phyloP scores from a whole-genome alignment of 2,329 filamentous ascomycete genomes.

The Dactylellina haptotyla region DNA sequence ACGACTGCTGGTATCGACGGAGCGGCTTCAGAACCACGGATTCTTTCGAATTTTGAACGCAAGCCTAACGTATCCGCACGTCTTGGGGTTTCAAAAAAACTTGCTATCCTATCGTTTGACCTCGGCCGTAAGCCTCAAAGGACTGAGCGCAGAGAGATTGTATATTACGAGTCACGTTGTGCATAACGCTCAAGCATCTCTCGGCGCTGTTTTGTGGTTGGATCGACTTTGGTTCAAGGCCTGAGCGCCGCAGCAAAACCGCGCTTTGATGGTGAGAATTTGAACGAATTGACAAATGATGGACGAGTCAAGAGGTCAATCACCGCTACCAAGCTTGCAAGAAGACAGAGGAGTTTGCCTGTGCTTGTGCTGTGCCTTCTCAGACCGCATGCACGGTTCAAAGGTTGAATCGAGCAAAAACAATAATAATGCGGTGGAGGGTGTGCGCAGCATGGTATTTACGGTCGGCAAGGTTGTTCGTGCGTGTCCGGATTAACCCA shows the following conservation, averaged over 20 bases:
- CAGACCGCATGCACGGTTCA: conserved; percentile 11
- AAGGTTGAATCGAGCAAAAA: conserved; percentile 18
- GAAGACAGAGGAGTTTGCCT: not conserved
- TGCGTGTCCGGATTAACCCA: conserved; percentile 44
- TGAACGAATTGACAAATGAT: conserved; percentile 5
- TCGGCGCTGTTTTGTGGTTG: conserved; percentile 26
- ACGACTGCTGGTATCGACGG: conserved; percentile 12
- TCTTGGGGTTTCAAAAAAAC: not conserved
- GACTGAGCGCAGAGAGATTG: conserved; percentile 14
- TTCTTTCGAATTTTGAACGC: conserved; percentile 8
- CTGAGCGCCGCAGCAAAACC: conserved; percentile 21
- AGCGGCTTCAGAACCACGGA: not conserved
- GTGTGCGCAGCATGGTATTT: conserved; percentile 19
- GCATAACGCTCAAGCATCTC: conserved; percentile 29
- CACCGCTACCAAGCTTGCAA: not conserved
- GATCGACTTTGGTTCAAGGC: conserved; percentile 24
- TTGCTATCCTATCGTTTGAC: not conserved
- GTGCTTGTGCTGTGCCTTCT: conserved; percentile 19
- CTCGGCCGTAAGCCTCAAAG: conserved; percentile 19
- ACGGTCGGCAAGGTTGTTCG: not conserved
- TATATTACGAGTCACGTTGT: conserved; percentile 5
- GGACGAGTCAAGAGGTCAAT: not conserved
- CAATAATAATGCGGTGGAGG: too few species aligned
- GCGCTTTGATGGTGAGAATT: not conserved
- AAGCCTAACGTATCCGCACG: not conserved